A percentile compares a stretch with the other conserved stretches of the same genome.
Conservation (phyloP, 2,329 filamentous ascomycete species). For the Stagonosporopsis tanaceti region DNA sequence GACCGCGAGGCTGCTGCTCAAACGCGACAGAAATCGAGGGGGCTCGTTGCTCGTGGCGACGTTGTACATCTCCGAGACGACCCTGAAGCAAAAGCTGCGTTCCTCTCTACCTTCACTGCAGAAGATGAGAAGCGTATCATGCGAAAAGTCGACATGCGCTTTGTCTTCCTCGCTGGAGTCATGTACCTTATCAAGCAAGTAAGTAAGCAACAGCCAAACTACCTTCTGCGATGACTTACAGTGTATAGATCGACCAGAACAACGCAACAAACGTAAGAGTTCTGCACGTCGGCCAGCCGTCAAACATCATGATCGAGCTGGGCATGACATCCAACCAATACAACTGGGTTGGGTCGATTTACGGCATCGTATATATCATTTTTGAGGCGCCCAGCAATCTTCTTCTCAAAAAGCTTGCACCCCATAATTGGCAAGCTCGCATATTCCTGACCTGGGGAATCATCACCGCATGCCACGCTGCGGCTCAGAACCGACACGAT, state of each 20-base stretch:
- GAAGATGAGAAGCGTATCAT: slow-evolving; percentile 36
- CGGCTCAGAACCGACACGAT: slow-evolving; percentile 34
- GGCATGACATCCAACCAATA: slow-evolving; percentile 34
- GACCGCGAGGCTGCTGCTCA: slow-evolving; percentile 22
- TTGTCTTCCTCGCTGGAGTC: slow-evolving; percentile 32
- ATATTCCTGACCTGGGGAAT: slow-evolving; percentile 39
- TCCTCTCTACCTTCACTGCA: slow-evolving; percentile 31
- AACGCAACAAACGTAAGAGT: slow-evolving; percentile 36
- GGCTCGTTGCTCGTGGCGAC: slow-evolving; percentile 22
- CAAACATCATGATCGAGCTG: slow-evolving; percentile 31
- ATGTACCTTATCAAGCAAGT: slow-evolving; percentile 38
- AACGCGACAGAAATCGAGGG: slow-evolving; percentile 19
- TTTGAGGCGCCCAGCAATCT: slow-evolving; percentile 46
- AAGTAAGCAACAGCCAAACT: not conserved
- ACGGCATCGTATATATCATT: slow-evolving; percentile 34
- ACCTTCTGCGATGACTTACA: not conserved
- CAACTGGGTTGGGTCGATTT: slow-evolving; percentile 36
- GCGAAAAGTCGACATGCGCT: slow-evolving; percentile 32
- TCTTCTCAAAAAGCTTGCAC: slow-evolving; percentile 48
- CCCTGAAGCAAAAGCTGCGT: slow-evolving; percentile 31
- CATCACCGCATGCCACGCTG: slow-evolving; percentile 41
- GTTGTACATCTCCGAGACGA: slow-evolving; percentile 28
- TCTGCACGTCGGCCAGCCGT: slow-evolving; percentile 30
- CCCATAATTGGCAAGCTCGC: slow-evolving; percentile 48
- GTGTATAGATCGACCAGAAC: slow-evolving; percentile 29